Conservation (phyloP, 805 yeast species). For the Tetrapisispora namnaoensis region DNA sequence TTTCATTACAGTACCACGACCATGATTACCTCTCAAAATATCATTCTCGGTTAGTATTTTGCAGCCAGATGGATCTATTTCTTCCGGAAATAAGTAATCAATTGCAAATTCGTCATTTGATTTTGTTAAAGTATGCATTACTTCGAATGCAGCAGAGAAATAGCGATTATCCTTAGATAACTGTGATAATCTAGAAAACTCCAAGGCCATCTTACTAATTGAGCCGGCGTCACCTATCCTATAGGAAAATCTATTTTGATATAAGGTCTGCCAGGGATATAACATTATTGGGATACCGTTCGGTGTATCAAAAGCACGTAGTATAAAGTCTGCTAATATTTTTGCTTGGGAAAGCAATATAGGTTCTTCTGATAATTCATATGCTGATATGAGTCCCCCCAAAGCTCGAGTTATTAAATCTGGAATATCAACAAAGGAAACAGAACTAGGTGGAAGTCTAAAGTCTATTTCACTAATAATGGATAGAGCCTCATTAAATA, state of each 20-base stretch:
- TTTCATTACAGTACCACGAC: conserved; percentile 30
- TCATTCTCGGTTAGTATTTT: conserved; percentile 23
- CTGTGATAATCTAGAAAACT: conserved; percentile 44
- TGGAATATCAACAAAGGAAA: conserved; percentile 43
- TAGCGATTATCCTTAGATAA: conserved; percentile 39
- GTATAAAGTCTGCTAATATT: conserved; percentile 38
- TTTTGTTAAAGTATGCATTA: conserved; percentile 32
- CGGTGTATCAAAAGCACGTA: conserved; percentile 52
- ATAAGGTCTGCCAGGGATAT: conserved; percentile 34
- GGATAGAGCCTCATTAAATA: conserved; percentile 32
- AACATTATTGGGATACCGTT: conserved; percentile 42
- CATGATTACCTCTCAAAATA: conserved; percentile 27
- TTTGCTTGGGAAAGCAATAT: conserved; percentile 32
- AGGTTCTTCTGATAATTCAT: conserved; percentile 36
- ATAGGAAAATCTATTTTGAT: conserved; percentile 32
- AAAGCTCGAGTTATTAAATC: conserved; percentile 34
- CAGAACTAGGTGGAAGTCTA: conserved; percentile 31
- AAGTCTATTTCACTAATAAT: conserved; percentile 34
- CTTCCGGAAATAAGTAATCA: conserved; percentile 36
- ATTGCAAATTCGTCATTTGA: conserved; percentile 29
- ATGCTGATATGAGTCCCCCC: conserved; percentile 45
- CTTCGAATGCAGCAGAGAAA: conserved; percentile 40
- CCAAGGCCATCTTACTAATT: conserved; percentile 41
- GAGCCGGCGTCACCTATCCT: conserved; percentile 34
- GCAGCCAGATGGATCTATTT: conserved; percentile 46